Conservation (phyloP, 768 basidiomycete genomes). For the Trametes punicea region DNA sequence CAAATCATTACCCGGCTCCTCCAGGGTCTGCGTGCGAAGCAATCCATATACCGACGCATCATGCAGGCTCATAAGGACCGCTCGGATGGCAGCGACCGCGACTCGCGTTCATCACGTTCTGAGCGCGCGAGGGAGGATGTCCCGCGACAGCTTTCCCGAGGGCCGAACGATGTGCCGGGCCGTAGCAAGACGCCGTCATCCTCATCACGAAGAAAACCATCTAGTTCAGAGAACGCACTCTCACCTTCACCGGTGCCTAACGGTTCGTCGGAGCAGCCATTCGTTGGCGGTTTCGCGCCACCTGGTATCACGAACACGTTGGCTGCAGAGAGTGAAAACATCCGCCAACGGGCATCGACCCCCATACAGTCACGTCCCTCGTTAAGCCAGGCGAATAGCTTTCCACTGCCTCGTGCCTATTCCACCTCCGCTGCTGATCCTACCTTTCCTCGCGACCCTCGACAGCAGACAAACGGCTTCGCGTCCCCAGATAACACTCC, state of each 20-base stretch:
- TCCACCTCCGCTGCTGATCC: constrained; percentile 16
- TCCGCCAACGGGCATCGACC: constrained; percentile 21
- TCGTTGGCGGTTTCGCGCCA: constrained; percentile 51
- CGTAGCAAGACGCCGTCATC: constrained; percentile 41
- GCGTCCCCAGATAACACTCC: background rate
- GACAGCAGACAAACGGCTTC: constrained; percentile 14
- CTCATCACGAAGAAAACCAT: constrained; percentile 25
- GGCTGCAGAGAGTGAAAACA: constrained; percentile 9
- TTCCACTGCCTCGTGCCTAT: constrained; percentile 15
- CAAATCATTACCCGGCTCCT: constrained; percentile 90
- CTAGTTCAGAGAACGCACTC: constrained; percentile 9
- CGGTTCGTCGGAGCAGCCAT: constrained; percentile 34
- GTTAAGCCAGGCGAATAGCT: constrained; percentile 2
- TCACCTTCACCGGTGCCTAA: constrained; percentile 5
- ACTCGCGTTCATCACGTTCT: constrained; percentile 51
- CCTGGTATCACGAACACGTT: constrained; percentile 4
- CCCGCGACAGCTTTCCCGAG: constrained; percentile 30
- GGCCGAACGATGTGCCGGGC: constrained; percentile 32
- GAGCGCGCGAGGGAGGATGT: constrained; percentile 38
- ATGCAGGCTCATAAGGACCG: constrained; percentile 59
- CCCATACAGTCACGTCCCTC: constrained; percentile 18
- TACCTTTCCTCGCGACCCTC: constrained; percentile 12
- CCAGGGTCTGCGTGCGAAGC: constrained; percentile 89
- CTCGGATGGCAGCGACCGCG: constrained; percentile 48
- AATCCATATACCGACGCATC: constrained; percentile 79